These are phyloP conservation scores for Clavispora santaluciae DNA, from an alignment of 805 yeast species.

Conservation along the genomic window DNA sequence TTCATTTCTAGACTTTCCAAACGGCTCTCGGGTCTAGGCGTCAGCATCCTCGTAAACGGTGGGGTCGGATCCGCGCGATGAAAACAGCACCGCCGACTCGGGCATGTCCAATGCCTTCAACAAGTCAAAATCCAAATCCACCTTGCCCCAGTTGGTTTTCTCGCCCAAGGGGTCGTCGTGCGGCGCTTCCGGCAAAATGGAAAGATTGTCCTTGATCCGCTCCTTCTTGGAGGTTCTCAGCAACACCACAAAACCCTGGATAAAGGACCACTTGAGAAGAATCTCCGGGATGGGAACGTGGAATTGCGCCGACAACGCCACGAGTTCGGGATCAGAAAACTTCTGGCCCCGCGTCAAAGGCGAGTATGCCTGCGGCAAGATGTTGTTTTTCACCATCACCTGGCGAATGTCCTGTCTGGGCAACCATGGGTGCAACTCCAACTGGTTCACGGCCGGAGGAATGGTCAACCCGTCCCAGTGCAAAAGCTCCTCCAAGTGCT, in stretches of 20 bases:
- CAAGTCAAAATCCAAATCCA: constrained; percentile 37
- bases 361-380: constrained; percentile 70
- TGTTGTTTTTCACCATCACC: constrained; percentile 50
- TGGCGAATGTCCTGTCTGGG: constrained; percentile 61
- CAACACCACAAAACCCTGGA: constrained; percentile 66
- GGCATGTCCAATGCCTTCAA: constrained; percentile 31
- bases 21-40: too few relatives aligned
- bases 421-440: constrained; percentile 83
- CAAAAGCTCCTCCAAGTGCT: constrained; percentile 57
- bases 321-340: constrained; percentile 50
- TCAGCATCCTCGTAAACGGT: constrained; percentile 9
- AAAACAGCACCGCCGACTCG: constrained; percentile 28
- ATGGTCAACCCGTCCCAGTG: constrained; percentile 46
- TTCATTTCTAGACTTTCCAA: too few relatives aligned
- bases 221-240: constrained; percentile 56
- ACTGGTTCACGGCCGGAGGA: constrained; percentile 68
- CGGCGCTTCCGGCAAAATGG: constrained; percentile 37
- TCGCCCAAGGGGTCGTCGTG: constrained; percentile 22
- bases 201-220: constrained; percentile 52
- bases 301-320: constrained; percentile 44
- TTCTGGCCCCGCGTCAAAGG: constrained; percentile 68
- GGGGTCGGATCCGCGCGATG: constrained; percentile 25
- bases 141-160: constrained; percentile 27
- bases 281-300: constrained; percentile 56
- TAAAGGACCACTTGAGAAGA: constrained; percentile 66